Evolutionary conservation across 805 yeast genomes (phyloP), one percentile per base, ranked within the genome.

Genomic region (Metschnikowia cerradonensis): DNA sequence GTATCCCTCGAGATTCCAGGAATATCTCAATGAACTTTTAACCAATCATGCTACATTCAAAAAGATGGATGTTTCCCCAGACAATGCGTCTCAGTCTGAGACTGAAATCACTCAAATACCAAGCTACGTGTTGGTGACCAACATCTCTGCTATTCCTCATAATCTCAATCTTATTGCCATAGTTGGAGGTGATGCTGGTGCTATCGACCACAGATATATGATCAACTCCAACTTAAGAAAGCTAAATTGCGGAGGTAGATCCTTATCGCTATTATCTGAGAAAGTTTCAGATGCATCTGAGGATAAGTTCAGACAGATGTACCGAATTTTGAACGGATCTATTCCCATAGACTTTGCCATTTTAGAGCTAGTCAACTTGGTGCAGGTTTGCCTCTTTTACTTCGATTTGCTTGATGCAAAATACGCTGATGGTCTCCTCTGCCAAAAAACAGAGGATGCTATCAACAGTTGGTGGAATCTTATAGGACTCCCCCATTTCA

Each of bases 401-500:
- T 91, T 87, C 66, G 87, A 83, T 50, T 67, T 90, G 39, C 73
- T 90, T 13, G 85, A 83, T 46, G 83, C 88, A 0, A 69, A 70
- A 32, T 82, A 78, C 56, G 88, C 88, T 50, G 97, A 94, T 67
- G 98, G 99, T 0, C 70, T 92, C 14, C 69, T 90, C 2, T 92
- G 98, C 65, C 80, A 82, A 51, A 76, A 78, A 50, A 92, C 99
- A 0, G 85, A 84, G 53, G 75, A 68, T 20, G 95, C 95, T 0
- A 77, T 90, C 22, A 60, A 66, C 2, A 73, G 76, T 41, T 92
- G 98, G 97, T 92, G 98, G 97, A 75, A 73, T 35, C 64, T 80
- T 34, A 78, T 86, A 55, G 96, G 96, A 0, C 66, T 72, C 4
- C 73, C 76, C 4, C 80, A 72, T 52, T 73, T 67, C 51, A 72